These are phyloP conservation scores for Hirsutella rhossiliensis DNA, from an alignment of 2,329 filamentous ascomycete genomes.

Conservation along the genomic window DNA sequence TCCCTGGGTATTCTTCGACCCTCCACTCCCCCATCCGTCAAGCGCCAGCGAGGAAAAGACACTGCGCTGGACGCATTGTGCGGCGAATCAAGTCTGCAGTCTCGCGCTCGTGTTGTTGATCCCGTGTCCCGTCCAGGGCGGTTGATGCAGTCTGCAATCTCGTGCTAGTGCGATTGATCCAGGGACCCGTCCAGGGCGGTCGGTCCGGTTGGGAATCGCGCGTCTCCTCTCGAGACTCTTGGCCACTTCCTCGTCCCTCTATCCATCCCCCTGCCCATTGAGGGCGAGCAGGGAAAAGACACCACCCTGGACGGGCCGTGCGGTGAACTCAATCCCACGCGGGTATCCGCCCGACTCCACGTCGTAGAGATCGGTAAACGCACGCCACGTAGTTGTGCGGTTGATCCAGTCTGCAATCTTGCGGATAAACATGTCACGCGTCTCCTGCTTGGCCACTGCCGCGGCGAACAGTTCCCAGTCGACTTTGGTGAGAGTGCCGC, in stretches of 20 bases:
- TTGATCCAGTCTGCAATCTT: slow-evolving; percentile 64
- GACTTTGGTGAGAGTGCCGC: slow-evolving; percentile 72
- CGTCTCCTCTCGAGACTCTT: background rate
- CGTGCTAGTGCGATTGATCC: no score
- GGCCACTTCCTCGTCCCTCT: background rate
- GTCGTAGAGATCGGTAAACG: slow-evolving; percentile 69
- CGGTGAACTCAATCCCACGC: slow-evolving; percentile 56
- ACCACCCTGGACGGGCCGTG: slow-evolving; percentile 67
- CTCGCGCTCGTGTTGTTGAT: no score
- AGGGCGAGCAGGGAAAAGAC: slow-evolving; percentile 70
- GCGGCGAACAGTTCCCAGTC: slow-evolving; percentile 84
- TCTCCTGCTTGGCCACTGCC: slow-evolving; percentile 52
- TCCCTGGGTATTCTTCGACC: no score
- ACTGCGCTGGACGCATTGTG: no score
- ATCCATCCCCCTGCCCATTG: background rate
- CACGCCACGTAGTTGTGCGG: slow-evolving; percentile 55
- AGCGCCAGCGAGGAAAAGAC: no score
- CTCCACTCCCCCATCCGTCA: no score
- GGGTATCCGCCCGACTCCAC: slow-evolving; percentile 57
- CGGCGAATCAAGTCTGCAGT: no score
- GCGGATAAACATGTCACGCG: slow-evolving; percentile 53
- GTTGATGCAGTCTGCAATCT: no score
- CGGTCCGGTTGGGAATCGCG: no score
- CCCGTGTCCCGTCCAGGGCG: no score
- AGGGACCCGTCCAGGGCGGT: no score